A percentile compares a stretch with the other conserved stretches of the same genome.
phyloP scores from a whole-genome alignment of 1,139 yeast genomes.

The Blastobotrys persicus region DNA sequence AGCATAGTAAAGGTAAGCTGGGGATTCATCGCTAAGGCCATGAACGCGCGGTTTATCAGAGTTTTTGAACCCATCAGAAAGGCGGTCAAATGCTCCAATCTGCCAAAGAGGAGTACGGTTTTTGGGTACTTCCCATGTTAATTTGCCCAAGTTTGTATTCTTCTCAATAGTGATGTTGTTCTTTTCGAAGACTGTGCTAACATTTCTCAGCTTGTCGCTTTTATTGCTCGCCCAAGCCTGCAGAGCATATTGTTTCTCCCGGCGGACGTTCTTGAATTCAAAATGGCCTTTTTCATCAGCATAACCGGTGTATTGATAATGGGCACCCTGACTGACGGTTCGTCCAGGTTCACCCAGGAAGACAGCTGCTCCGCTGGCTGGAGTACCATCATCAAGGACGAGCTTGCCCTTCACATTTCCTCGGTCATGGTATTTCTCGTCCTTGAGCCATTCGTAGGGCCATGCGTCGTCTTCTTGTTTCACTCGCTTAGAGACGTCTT shows the following conservation, averaged over 20 bases:
- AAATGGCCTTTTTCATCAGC: neutral
- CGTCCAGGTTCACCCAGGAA: neutral
- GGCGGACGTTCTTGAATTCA: neutral
- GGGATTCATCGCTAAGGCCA: neutral
- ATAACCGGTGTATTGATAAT: neutral
- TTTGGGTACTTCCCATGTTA: neutral
- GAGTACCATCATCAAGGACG: neutral
- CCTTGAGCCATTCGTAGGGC: neutral
- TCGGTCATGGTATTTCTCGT: neutral
- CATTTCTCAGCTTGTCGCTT: neutral
- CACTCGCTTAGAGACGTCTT: neutral
- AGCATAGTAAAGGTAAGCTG: neutral
- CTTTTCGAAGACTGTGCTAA: neutral
- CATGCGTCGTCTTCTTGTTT: neutral
- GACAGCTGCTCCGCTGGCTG: neutral
- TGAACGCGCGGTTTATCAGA: neutral
- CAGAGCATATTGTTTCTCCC: neutral
- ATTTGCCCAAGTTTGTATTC: neutral
- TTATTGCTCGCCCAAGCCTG: neutral
- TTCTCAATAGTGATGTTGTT: neutral
- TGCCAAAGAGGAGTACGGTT: neutral
- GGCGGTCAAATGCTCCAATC: neutral
- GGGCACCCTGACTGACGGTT: neutral
- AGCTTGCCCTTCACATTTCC: neutral
- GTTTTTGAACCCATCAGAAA: neutral